phyloP scores from a whole-genome alignment of 2,329 filamentous ascomycete genomes.

The Elsinoe perseae region DNA sequence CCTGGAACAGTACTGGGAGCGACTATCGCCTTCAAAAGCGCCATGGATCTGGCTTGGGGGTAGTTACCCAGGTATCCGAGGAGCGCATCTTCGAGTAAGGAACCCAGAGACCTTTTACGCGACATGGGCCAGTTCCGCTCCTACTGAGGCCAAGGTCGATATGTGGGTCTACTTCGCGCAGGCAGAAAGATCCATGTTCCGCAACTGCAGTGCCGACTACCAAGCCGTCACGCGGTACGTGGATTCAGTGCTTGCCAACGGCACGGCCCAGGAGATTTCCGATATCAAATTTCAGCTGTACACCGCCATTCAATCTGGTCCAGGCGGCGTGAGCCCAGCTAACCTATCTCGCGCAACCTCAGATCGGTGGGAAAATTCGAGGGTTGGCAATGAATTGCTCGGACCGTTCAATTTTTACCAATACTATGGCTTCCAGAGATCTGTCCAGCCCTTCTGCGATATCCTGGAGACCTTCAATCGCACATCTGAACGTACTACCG shows the following conservation, averaged over 20 bases:
- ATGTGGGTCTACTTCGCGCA: conserved; percentile 22
- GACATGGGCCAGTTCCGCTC: conserved; percentile 21
- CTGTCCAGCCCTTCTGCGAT: conserved; percentile 20
- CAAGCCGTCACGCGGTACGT: conserved; percentile 19
- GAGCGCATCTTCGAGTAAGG: conserved; percentile 19
- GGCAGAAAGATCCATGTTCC: conserved; percentile 19
- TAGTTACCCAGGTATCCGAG: conserved; percentile 21
- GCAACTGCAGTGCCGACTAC: conserved; percentile 20
- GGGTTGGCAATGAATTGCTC: conserved; percentile 16
- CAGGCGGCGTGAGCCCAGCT: conserved; percentile 15
- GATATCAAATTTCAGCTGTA: conserved; percentile 19
- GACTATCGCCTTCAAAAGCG: conserved; percentile 17
- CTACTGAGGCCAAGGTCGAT: conserved; percentile 19
- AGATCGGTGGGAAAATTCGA: conserved; percentile 15
- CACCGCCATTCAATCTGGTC: conserved; percentile 16
- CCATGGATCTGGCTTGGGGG: conserved; percentile 24
- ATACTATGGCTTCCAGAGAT: conserved; percentile 20
- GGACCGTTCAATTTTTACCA: conserved; percentile 20
- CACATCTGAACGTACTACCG: conserved; percentile 15
- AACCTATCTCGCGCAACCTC: conserved; percentile 14
- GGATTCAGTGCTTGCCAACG: conserved; percentile 20
- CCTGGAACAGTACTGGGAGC: conserved; percentile 14
- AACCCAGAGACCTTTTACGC: conserved; percentile 23
- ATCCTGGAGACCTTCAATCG: conserved; percentile 22
- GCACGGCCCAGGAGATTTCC: conserved; percentile 17